Base-by-base conservation (phyloP, 768 basidiomycete genomes). In the Hemileccinum rubropunctum region DNA sequence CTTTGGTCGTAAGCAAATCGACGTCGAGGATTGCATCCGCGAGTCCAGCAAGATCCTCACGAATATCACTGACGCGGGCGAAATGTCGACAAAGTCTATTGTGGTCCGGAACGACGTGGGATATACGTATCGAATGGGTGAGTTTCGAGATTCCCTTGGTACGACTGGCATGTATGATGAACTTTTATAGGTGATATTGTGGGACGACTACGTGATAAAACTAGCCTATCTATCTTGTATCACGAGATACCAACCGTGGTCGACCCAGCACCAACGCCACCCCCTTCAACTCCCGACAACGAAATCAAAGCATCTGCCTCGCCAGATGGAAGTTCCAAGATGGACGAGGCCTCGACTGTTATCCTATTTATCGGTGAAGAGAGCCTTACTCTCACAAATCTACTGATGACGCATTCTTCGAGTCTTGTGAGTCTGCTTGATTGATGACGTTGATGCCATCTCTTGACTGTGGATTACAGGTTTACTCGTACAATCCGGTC, bases 381-480 rank as follows among this genome's bases (percentile, higher is more conserved):
- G 65, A 85, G 82, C 52, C 78, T 95, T 3, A 78, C 78, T 1
- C 71, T 98, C 35, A 87, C 88, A 9, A 98, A 98, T 59, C 65
- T 98, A 7, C 75, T 97, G 36, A 85, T 98, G 73, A 93, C 86
- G 0, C 82, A 97, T 63, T 77, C 86, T 4, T 70, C 73, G 0
- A 82, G 75, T 48, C 71, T 78, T 45, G 92, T 91, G 49, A 42
- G 77, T 63, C 14, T 18, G 2, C 7, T 33, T 36, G 14, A 18
- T 42, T 9, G 35, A 38, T 20, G 13, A 28, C 46, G 13, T 12
- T 14, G 18, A 38, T 23, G 4, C 14, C 30, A 1, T n/a, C 10
- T 42, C 18, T 45, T 15, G 18, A 50, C 21, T 0, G 10, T 17
- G 12, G 36, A n/a, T 13, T 3, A 44, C 27, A 95, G 90, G 76